Evolutionary conservation across 2,329 filamentous ascomycete genomes (phyloP).

Genomic region (Penicillium sp.): DNA sequence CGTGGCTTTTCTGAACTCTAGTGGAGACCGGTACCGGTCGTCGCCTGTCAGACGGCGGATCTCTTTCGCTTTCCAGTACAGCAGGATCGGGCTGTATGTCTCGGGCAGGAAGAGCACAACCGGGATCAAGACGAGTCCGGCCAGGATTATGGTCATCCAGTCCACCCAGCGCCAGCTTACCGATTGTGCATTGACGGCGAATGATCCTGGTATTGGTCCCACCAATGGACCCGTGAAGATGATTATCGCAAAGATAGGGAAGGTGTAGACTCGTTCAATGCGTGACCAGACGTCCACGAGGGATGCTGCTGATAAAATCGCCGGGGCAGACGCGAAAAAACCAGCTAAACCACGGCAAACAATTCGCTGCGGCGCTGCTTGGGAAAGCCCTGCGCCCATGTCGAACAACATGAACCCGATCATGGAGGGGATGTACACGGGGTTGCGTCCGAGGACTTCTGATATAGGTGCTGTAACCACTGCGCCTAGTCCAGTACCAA

Average conservation of each 20-base stretch:
- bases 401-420: conserved; percentile 49
- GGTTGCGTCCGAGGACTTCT: conserved; percentile 49
- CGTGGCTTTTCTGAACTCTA: conserved; percentile 45
- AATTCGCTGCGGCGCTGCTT: conserved; percentile 48
- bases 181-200: conserved; percentile 38
- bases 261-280: conserved; percentile 48
- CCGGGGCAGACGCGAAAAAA: conserved; percentile 46
- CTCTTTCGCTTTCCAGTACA: conserved; percentile 47
- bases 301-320: conserved; percentile 45
- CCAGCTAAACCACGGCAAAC: conserved; percentile 52
- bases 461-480: conserved; percentile 50
- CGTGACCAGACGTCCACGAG: conserved; percentile 48
- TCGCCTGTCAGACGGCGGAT: conserved; percentile 45
- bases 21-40: conserved; percentile 47
- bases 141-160: conserved; percentile 45
- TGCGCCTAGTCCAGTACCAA: conserved; percentile 49
- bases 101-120: conserved; percentile 50
- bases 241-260: conserved; percentile 50
- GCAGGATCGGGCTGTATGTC: conserved; percentile 49
- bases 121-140: conserved; percentile 31
- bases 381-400: conserved; percentile 48
- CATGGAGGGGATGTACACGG: conserved; percentile 49
- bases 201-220: conserved; percentile 48
- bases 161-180: conserved; percentile 50
- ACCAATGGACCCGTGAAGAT: conserved; percentile 37